Conservation (phyloP, 73 alveolate genomes). For the Paramecium primaurelia region DNA sequence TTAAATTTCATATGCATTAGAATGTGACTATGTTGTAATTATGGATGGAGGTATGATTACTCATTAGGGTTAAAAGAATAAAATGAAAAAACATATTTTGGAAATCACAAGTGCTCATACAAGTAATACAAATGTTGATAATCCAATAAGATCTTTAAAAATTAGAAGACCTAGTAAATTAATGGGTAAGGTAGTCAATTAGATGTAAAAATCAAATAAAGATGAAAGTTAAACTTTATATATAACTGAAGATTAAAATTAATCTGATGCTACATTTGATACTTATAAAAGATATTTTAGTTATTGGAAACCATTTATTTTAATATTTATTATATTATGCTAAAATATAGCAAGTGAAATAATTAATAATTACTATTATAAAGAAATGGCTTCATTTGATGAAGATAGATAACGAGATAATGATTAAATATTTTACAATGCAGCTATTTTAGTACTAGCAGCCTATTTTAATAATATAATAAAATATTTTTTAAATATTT, state of each 20-base stretch:
- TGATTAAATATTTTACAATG: not conserved
- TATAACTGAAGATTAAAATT: not conserved
- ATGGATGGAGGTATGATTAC: constrained; percentile 22
- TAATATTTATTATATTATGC: not conserved
- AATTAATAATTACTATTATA: not conserved
- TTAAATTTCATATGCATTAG: constrained; percentile 16
- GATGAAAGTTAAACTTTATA: not conserved
- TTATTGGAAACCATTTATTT: constrained; percentile 1
- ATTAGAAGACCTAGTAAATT: constrained; percentile 1
- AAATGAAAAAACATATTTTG: not conserved
- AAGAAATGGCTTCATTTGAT: not conserved
- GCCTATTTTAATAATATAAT: not conserved
- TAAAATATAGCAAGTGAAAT: not conserved
- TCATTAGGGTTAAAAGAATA: not conserved
- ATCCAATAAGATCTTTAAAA: not conserved
- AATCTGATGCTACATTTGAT: not conserved
- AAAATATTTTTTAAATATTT: not conserved
- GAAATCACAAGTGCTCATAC: not conserved
- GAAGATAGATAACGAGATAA: not conserved
- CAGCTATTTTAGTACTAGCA: not conserved
- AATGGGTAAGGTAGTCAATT: not conserved
- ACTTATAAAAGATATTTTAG: constrained; percentile 29
- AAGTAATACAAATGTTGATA: not conserved
- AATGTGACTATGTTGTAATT: not conserved
- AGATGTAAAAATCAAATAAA: not conserved